Conservation (phyloP, 2,329 filamentous ascomycete genomes). For the Zarea fungicola region DNA sequence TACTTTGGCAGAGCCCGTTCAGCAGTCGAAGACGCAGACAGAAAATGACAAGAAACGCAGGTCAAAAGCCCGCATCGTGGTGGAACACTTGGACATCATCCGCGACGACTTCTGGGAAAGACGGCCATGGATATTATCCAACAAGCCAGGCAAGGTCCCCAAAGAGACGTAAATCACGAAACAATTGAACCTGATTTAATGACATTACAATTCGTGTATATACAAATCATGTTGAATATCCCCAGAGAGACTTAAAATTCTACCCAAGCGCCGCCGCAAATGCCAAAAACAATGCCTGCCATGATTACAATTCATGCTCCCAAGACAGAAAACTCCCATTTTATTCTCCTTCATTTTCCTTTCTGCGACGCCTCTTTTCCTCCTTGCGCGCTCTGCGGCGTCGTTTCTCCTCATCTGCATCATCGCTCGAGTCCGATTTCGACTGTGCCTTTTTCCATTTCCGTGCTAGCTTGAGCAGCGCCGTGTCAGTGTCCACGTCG, state of each 20-base stretch:
- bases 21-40: conserved; percentile 69
- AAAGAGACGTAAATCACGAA: conserved; percentile 44
- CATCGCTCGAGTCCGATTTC: conserved; percentile 24
- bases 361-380: conserved; percentile 36
- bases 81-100: conserved; percentile 90
- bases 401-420: conserved; percentile 39
- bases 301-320: background rate
- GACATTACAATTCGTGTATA: background rate
- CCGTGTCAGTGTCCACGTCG: conserved; percentile 38
- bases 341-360: conserved; percentile 22
- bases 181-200: background rate
- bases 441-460: conserved; percentile 26
- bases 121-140: conserved; percentile 77
- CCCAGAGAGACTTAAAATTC: background rate
- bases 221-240: background rate
- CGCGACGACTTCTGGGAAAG: conserved; percentile 90
- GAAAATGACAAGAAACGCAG: conserved; percentile 80
- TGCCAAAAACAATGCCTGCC: conserved; percentile 7
- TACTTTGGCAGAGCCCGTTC: conserved; percentile 44
- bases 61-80: conserved; percentile 71
- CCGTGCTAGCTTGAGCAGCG: conserved; percentile 10
- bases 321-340: background rate
- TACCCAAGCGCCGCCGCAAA: background rate
- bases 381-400: conserved; percentile 39
- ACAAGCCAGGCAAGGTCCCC: conserved; percentile 66